Evolutionary conservation across 805 yeast species (phyloP).

Genomic region (Schwanniomyces vanrijiae): DNA sequence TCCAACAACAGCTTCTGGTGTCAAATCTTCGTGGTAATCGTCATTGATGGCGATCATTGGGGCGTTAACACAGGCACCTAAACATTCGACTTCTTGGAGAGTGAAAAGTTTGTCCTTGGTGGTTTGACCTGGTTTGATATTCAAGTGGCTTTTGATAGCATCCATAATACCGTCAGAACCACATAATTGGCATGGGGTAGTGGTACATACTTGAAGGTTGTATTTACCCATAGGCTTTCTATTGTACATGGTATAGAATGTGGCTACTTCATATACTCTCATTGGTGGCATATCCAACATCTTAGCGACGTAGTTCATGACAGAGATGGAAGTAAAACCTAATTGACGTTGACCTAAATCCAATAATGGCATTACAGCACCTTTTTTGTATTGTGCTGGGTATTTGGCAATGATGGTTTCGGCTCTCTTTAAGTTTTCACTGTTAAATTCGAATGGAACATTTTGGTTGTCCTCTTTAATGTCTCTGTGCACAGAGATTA

Average conservation of each 20-base stretch:
- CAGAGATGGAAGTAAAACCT: constrained; percentile 83
- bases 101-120: constrained; percentile 75
- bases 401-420: constrained; percentile 72
- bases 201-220: constrained; percentile 83
- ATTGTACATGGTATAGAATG: constrained; percentile 89
- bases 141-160: constrained; percentile 60
- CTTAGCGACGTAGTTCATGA: constrained; percentile 88
- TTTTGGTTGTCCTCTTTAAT: constrained; percentile 63
- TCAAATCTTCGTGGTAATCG: constrained; percentile 80
- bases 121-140: constrained; percentile 74
- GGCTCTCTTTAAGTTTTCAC: constrained; percentile 68
- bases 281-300: constrained; percentile 86
- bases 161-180: constrained; percentile 78
- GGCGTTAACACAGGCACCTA: constrained; percentile 90
- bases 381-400: constrained; percentile 84
- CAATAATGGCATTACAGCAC: constrained; percentile 83
- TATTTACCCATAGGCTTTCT: constrained; percentile 84
- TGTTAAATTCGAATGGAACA: constrained; percentile 69
- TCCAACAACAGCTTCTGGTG: constrained; percentile 60
- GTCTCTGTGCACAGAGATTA: constrained; percentile 70
- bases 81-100: constrained; percentile 84
- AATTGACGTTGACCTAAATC: constrained; percentile 86
- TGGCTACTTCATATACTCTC: constrained; percentile 92
- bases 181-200: constrained; percentile 86
- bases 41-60: constrained; percentile 87